Base-by-base conservation (phyloP, 78 protist species). In the Dictyostelium citrinum region DNA sequence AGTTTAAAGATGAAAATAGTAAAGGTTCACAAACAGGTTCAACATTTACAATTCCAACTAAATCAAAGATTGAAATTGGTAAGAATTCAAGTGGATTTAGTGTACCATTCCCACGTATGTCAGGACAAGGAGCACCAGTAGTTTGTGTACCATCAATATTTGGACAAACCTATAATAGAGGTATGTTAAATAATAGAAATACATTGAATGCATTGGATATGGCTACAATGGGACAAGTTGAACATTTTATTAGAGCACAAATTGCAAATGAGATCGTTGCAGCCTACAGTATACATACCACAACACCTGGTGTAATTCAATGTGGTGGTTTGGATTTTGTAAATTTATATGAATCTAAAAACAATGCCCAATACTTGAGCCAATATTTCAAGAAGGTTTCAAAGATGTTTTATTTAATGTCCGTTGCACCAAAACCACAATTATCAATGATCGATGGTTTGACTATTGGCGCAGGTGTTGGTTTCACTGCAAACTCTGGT, bases 81-180 rank as follows among this genome's bases (percentile, higher is more conserved):
- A 80, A 80, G 49, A 58, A 35, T 55, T 7, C 84, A 55, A 55
- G 35, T 55, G 84, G 84, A 22, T 29, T 55, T 0, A 80, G 75
- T n/a, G 68, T 76, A 60, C 93, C 93, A 88, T 88, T 78, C 58
- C 93, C 93, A 88, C 35, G 93, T 31, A 45, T 88, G 6, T 55
- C 81, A 55, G 83, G 82, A 67, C 80, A 88, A 46, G 51, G 74
- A 82, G 84, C 93, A 64, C 55, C 83, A 67, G 16, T 88, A 14
- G 83, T 88, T 14, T 9, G 20, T n/a, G 81, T 78, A 29, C 93
- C 84, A 76, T 43, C 83, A 9, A 55, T 24, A 2, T 12, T 41
- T 46, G 93, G 93, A 20, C 67, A 61, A 37, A 51, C 55, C 17
- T 78, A 78, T n/a, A 20, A 33, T 9, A 88, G 93, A 88, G 93